Evolutionary conservation across 805 yeast species (phyloP).

Genomic region (Blastobotrys peoriensis): DNA sequence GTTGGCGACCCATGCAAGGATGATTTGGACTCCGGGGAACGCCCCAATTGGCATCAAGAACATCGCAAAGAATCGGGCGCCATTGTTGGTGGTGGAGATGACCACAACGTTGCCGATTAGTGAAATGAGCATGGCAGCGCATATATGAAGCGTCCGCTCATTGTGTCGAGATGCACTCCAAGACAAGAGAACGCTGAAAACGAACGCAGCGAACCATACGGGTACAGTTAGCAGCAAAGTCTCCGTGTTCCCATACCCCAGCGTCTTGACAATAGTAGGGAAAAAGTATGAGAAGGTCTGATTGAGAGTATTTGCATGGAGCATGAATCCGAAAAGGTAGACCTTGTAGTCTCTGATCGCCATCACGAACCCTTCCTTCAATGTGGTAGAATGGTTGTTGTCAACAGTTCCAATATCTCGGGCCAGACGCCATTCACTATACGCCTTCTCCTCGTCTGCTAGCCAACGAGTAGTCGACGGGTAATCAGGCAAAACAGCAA

Average conservation of each 20-base stretch:
- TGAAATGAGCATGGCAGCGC: constrained; percentile 40
- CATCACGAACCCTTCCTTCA: constrained; percentile 4
- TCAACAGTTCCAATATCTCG: constrained; percentile 19
- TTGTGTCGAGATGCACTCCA: constrained; percentile 51
- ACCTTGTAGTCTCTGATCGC: constrained; percentile 23
- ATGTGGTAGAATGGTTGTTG: not conserved
- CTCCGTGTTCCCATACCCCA: constrained; percentile 43
- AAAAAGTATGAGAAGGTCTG: constrained; percentile 45
- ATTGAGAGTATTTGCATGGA: constrained; percentile 18
- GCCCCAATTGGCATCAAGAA: constrained; percentile 48
- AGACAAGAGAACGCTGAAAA: constrained; percentile 47
- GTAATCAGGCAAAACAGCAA: constrained; percentile 42
- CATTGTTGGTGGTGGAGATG: constrained; percentile 40
- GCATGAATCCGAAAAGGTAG: constrained; percentile 16
- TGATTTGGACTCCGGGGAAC: constrained; percentile 48
- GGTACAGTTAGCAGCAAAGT: constrained; percentile 56
- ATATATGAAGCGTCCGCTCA: constrained; percentile 46
- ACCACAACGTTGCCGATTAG: constrained; percentile 23
- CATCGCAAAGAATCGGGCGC: constrained; percentile 56
- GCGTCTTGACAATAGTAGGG: constrained; percentile 54
- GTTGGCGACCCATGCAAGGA: constrained; percentile 51
- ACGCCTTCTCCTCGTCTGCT: constrained; percentile 17
- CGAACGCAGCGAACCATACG: constrained; percentile 48
- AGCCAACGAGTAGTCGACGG: constrained; percentile 36
- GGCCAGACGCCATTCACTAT: constrained; percentile 16